Base-by-base conservation (phyloP, 768 basidiomycete genomes). In the Lanmaoa rubissima region DNA sequence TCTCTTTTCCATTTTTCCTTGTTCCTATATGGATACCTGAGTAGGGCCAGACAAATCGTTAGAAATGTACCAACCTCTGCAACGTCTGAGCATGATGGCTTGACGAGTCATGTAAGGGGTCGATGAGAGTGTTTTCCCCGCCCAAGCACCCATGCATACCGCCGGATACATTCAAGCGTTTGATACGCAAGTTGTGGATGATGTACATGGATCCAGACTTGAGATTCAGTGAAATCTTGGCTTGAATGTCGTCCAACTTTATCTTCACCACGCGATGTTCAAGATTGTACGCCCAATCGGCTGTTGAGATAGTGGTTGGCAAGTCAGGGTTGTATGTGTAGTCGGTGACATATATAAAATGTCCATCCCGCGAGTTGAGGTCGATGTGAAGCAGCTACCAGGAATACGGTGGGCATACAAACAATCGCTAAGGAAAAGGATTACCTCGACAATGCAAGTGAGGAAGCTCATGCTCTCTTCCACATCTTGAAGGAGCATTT, bases 261-360 rank as follows among this genome's bases (percentile, higher is more conserved):
- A 89, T 76, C 58, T 79, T 82, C 53, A 86, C 64, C 26, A 86
- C 73, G 24, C 73, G 75, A 17, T 79, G 78, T 38, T 78, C 72
- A n/a, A 84, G 74, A n/a, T 74, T 73, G n/a, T 51, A 53, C 3
- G 77, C 71, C 77, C 80, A 81, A 24, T 70, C 63, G 48, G 72
- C 69, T 4, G 58, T 51, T 28, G 60, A 64, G 19, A 63, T 54
- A 4, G 66, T 55, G n/a, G 68, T 58, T 5, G 71, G 63, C 36
- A 87, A 70, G 49, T 78, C 69, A 4, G 75, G 61, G 51, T 85
- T 78, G 4, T 71, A 65, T 2, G 86, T 86, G 63, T 87, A 89
- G 66, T 90, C 88, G 9, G 86, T 88, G 34, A 85, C 80, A 58
- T 80, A 84, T 39, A 88, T 67, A 48, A 72, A 75, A 5, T 76